A percentile compares a stretch with the other conserved stretches of the same genome.
phyloP scores from a whole-genome alignment of 2,329 filamentous ascomycete genomes.

The Didymella pomorum region DNA sequence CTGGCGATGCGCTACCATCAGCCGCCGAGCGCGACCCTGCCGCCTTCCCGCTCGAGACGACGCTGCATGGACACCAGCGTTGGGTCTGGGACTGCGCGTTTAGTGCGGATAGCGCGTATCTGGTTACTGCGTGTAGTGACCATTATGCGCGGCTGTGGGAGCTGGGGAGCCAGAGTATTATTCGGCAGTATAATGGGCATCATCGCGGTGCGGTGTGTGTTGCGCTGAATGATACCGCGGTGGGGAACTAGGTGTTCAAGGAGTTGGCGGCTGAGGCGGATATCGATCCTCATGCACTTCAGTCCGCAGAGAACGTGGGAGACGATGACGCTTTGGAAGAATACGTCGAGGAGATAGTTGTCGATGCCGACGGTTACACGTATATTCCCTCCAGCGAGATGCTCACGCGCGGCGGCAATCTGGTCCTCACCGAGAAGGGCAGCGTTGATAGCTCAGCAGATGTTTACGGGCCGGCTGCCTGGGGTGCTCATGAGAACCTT shows the following conservation, averaged over 20 bases:
- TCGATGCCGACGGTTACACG: too few species aligned
- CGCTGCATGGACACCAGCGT: constrained; percentile 86
- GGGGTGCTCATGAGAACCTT: too few species aligned
- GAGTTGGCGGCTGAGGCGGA: not conserved
- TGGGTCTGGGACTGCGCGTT: constrained; percentile 99
- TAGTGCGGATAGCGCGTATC: constrained; percentile 88
- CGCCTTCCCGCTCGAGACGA: constrained; percentile 83
- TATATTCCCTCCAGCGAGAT: not conserved
- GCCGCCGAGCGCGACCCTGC: constrained; percentile 55
- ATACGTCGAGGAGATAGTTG: too few species aligned
- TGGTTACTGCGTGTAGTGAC: constrained; percentile 92
- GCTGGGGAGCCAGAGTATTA: constrained; percentile 83
- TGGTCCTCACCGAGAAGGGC: not conserved
- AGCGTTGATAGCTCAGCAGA: not conserved
- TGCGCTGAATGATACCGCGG: constrained; percentile 77
- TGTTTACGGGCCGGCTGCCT: too few species aligned
- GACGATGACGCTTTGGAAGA: too few species aligned
- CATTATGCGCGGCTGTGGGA: constrained; percentile 95
- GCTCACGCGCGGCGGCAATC: not conserved
- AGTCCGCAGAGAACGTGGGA: too few species aligned
- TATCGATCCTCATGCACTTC: too few species aligned
- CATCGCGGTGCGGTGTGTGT: constrained; percentile 92
- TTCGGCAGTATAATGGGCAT: constrained; percentile 94
- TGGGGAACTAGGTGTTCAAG: constrained; percentile 41
- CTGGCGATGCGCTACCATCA: constrained; percentile 41